Percentiles rank a stretch among this genome's conserved stretches.
Evolutionary conservation across 495 filamentous ascomycete species (phyloP).

Genomic region (Penicillium bialowiezense): DNA sequence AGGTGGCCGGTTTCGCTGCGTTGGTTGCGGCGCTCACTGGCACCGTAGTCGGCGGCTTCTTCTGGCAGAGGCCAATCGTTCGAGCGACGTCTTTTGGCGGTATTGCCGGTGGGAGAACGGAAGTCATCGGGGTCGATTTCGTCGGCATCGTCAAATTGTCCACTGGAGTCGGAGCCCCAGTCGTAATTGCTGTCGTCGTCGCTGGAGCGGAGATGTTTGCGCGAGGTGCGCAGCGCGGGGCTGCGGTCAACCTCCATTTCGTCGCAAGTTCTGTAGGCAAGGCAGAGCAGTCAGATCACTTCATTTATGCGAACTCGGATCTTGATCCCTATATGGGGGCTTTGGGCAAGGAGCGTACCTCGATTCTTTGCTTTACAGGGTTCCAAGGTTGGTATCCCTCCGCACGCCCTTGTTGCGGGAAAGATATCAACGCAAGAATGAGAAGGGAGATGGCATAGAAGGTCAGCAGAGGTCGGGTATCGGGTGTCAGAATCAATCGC

Average conservation of each 20-base stretch:
- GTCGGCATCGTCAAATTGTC: conserved; percentile 44
- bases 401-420: conserved; percentile 16
- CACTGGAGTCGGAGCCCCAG: conserved; percentile 33
- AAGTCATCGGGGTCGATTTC: conserved; percentile 26
- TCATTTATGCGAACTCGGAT: not conserved
- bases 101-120: conserved; percentile 28
- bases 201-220: conserved; percentile 32
- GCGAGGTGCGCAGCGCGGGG: conserved; percentile 23
- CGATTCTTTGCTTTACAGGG: conserved; percentile 6
- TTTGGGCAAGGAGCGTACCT: conserved; percentile 17
- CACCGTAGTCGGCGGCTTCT: conserved; percentile 23
- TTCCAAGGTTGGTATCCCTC: conserved; percentile 14
- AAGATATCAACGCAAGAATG: conserved; percentile 3
- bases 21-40: conserved; percentile 11
- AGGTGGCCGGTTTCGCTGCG: conserved; percentile 8
- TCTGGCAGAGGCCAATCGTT: conserved; percentile 49
- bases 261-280: conserved; percentile 7
- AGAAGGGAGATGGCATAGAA: not conserved
- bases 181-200: conserved; percentile 15
- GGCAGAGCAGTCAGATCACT: conserved; percentile 8
- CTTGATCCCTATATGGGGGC: not conserved
- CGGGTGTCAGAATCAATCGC: no score
- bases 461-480: no score
- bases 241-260: conserved; percentile 14
- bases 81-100: conserved; percentile 43